phyloP scores from a whole-genome alignment of 2,329 filamentous ascomycete genomes.

The Annulohypoxylon truncatum region DNA sequence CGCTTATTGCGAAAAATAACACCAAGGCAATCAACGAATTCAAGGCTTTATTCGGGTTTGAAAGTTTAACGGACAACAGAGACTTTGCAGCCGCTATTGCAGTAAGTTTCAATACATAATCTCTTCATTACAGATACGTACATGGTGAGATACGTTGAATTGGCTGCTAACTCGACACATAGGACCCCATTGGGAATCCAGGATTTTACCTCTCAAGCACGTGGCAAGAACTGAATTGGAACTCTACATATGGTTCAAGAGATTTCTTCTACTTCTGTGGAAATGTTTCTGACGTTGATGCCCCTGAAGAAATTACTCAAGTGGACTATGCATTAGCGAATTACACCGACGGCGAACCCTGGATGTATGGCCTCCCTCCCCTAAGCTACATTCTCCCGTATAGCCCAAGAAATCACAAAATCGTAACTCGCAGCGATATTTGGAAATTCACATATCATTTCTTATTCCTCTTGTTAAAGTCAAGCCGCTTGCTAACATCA shows the following conservation, averaged over 20 bases:
- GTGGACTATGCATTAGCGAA: slow-evolving; percentile 60
- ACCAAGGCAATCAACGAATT: slow-evolving; percentile 56
- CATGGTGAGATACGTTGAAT: neutral
- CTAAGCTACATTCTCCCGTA: neutral
- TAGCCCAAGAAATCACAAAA: too few relatives aligned
- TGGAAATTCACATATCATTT: neutral
- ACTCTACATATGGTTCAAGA: slow-evolving; percentile 51
- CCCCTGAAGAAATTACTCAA: slow-evolving; percentile 56
- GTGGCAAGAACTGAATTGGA: slow-evolving; percentile 67
- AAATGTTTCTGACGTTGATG: slow-evolving; percentile 61
- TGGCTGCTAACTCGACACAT: slow-evolving; percentile 58
- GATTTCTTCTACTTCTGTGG: slow-evolving; percentile 65
- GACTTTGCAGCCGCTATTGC: slow-evolving; percentile 63
- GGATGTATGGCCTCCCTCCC: slow-evolving; percentile 49
- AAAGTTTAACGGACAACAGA: slow-evolving; percentile 56
- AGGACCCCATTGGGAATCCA: slow-evolving; percentile 48
- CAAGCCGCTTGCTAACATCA: neutral
- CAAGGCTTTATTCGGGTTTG: slow-evolving; percentile 61
- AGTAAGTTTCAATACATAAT: slow-evolving; percentile 5
- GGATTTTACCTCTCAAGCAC: slow-evolving; percentile 62
- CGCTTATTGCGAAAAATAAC: slow-evolving; percentile 57
- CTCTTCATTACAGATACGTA: neutral
- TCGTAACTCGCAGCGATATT: neutral
- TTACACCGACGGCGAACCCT: slow-evolving; percentile 61
- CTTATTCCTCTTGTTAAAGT: neutral